phyloP scores from a whole-genome alignment of 2,329 filamentous ascomycete species.

The Calonectria crousiana region DNA sequence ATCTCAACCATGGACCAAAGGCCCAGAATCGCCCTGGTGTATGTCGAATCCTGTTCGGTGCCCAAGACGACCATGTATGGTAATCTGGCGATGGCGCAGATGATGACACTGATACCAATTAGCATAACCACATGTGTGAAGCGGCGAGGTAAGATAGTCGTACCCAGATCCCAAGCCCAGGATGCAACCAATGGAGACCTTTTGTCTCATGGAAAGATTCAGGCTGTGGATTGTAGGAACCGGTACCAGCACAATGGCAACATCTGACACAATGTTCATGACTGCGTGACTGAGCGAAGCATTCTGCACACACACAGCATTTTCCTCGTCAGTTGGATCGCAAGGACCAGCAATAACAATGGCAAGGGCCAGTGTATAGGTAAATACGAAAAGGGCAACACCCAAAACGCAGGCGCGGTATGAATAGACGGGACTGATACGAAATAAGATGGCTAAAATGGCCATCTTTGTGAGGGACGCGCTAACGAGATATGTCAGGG shows the following conservation, averaged over 20 bases:
- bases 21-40: conserved; percentile 41
- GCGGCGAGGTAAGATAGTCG: not conserved
- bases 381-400: not conserved
- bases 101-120: not conserved
- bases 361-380: not conserved
- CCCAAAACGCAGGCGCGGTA: not conserved
- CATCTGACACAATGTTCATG: not conserved
- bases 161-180: conserved; percentile 2
- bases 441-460: conserved; percentile 2
- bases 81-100: not conserved
- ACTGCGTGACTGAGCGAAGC: not conserved
- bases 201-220: not conserved
- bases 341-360: not conserved
- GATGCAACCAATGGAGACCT: not conserved
- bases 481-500: not conserved
- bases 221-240: not conserved
- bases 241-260: not conserved
- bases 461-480: not conserved
- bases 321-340: not conserved
- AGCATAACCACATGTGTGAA: not conserved
- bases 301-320: not conserved
- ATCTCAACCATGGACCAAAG: conserved; percentile 54
- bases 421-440: not conserved
- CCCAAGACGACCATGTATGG: not conserved
- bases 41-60: conserved; percentile 47